These are phyloP conservation scores for Astraeus odoratus DNA, from an alignment of 768 basidiomycete species.

Conservation along the genomic window DNA sequence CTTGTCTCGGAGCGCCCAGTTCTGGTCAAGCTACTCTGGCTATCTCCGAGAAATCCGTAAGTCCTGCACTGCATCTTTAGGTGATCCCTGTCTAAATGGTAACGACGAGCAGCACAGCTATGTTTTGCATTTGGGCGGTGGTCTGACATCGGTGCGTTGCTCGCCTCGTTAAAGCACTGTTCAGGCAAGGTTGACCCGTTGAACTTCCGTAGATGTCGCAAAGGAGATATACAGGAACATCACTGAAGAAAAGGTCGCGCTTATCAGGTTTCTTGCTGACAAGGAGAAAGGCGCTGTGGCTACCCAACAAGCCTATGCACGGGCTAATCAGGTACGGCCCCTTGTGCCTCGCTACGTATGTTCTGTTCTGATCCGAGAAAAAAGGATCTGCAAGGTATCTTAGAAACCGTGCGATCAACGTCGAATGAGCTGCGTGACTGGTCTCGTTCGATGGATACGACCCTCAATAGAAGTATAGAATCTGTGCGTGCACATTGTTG, in stretches of 20 bases:
- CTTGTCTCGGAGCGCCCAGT: constrained; percentile 69
- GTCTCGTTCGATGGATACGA: constrained; percentile 14
- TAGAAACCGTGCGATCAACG: constrained; percentile 14
- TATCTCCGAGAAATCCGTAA: constrained; percentile 73
- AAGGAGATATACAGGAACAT: constrained; percentile 61
- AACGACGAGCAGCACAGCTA: constrained; percentile 50
- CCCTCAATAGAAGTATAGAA: constrained; percentile 13
- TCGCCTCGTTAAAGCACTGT: not conserved
- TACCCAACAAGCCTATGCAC: constrained; percentile 26
- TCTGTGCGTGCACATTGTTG: constrained; percentile 10
- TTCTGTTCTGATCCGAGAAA: not conserved
- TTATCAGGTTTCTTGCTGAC: constrained; percentile 40
- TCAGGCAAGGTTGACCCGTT: constrained; percentile 6
- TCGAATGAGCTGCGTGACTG: constrained; percentile 14
- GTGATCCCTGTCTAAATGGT: constrained; percentile 13
- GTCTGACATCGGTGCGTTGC: constrained; percentile 60
- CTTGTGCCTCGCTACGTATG: constrained; percentile 1
- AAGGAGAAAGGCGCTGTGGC: constrained; percentile 35
- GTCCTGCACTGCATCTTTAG: constrained; percentile 24
- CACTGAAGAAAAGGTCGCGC: constrained; percentile 47
- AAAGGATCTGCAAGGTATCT: constrained; percentile 25
- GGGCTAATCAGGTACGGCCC: constrained; percentile 16
- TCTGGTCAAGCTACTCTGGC: constrained; percentile 83
- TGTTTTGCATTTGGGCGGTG: constrained; percentile 69
- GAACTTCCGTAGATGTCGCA: constrained; percentile 43